Evolutionary conservation across 108 stramenopile species (phyloP).

Genomic region (Cyclotella sp.): DNA sequence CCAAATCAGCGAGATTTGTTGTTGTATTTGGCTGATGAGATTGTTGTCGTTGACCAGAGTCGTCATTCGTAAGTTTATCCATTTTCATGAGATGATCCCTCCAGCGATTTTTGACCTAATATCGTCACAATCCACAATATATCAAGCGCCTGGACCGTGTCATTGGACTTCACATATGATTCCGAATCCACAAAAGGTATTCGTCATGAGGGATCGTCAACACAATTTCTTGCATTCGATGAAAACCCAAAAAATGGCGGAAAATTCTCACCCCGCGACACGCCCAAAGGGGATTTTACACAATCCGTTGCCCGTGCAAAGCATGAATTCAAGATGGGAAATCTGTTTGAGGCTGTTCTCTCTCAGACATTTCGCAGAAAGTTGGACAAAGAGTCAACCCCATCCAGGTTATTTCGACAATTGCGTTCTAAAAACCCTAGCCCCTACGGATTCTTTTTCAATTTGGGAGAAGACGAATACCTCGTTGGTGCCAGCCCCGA

Average conservation of each 20-base stretch:
- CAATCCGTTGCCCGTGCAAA: constrained; percentile 88
- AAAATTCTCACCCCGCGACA: constrained; percentile 79
- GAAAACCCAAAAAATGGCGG: constrained; percentile 53
- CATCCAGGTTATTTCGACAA: constrained; percentile 88
- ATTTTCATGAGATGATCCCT: background rate
- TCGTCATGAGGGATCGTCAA: constrained; percentile 60
- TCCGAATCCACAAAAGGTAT: constrained; percentile 85
- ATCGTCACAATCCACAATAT: background rate
- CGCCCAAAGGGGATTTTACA: constrained; percentile 85
- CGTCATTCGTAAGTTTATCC: constrained; percentile 64
- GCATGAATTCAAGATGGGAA: constrained; percentile 94
- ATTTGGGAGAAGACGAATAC: constrained; percentile 94
- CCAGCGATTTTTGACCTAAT: background rate
- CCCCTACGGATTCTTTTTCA: constrained; percentile 98
- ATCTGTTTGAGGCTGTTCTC: constrained; percentile 96
- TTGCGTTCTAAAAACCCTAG: constrained; percentile 92
- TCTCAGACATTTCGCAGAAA: constrained; percentile 94
- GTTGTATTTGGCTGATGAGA: constrained; percentile 93
- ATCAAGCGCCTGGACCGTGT: constrained; percentile 78
- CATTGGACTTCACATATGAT: constrained; percentile 90
- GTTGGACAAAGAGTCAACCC: constrained; percentile 64
- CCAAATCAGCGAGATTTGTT: constrained; percentile 90
- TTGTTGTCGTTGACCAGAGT: constrained; percentile 94
- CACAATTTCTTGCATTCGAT: constrained; percentile 62
- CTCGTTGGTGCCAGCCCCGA: constrained; percentile 97